Evolutionary conservation across 768 basidiomycete species (phyloP).

Genomic region (Mrakia gelida): DNA sequence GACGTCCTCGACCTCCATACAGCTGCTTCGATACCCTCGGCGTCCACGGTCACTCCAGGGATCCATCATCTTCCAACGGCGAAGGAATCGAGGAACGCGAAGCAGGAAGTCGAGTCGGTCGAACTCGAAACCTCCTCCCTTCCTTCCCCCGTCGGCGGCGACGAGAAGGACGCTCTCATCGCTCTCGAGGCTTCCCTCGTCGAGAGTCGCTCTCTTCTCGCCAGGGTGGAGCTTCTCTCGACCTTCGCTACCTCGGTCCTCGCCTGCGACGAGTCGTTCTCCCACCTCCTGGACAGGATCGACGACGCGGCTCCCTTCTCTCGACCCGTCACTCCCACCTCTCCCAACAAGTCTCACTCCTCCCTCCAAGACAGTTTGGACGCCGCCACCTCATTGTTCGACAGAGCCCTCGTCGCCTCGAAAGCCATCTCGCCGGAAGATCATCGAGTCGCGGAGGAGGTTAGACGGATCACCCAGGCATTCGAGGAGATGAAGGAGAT

Average conservation of each 20-base stretch:
- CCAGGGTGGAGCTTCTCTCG: background rate
- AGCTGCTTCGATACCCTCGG: background rate
- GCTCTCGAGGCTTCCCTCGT: background rate
- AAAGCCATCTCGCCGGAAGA: background rate
- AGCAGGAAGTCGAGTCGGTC: background rate
- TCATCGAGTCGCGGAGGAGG: constrained; percentile 11
- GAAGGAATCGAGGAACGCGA: background rate
- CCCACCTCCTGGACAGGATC: constrained; percentile 3
- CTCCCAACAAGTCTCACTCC: background rate
- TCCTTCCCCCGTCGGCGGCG: background rate
- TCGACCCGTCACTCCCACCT: background rate
- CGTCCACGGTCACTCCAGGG: background rate
- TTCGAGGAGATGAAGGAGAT: constrained; percentile 30
- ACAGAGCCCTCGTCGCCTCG: background rate
- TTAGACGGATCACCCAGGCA: background rate
- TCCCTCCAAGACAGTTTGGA: constrained; percentile 1
- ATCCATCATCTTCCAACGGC: background rate
- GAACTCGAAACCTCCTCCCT: background rate
- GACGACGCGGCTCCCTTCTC: background rate
- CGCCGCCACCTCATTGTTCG: background rate
- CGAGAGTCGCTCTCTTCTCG: background rate
- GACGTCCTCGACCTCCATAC: background rate
- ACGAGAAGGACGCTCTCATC: background rate
- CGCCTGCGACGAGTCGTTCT: constrained; percentile 12
- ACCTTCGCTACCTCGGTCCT: background rate